A percentile compares a stretch with the other conserved stretches of the same genome.
These are phyloP conservation scores for Dillenia suffruticosa DNA, from an alignment of 164 flowering plant genomes.

Conservation along the genomic window DNA sequence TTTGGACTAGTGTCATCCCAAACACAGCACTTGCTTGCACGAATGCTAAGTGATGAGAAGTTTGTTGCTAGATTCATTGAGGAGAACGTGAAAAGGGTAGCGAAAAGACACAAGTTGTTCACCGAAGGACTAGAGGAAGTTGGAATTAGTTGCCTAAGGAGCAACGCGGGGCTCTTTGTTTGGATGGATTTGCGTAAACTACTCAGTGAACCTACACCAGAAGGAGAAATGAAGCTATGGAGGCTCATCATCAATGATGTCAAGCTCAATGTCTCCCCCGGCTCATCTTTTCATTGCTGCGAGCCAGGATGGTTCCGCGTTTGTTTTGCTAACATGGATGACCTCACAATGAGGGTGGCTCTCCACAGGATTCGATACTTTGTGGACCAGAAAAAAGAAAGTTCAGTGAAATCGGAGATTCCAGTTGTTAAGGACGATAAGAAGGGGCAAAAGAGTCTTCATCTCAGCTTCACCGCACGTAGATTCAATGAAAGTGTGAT, in stretches of 20 bases:
- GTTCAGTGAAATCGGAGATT: not conserved
- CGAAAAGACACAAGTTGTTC: constrained; percentile 14
- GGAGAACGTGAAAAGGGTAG: constrained; percentile 29
- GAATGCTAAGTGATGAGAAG: constrained; percentile 35
- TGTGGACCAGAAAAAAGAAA: constrained; percentile 8
- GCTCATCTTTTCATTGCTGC: constrained; percentile 40
- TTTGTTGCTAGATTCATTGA: constrained; percentile 23
- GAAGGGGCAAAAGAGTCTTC: constrained; percentile 12
- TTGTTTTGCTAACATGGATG: constrained; percentile 57
- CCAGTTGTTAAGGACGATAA: not conserved
- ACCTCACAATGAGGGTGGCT: constrained; percentile 35
- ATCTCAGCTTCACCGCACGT: constrained; percentile 25
- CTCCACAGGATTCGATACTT: constrained; percentile 31
- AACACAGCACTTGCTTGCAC: constrained; percentile 34
- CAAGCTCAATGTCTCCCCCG: constrained; percentile 57
- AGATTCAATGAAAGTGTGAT: constrained; percentile 19
- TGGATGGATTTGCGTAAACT: constrained; percentile 48
- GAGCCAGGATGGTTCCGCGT: constrained; percentile 67
- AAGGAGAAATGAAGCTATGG: constrained; percentile 43
- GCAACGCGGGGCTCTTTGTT: constrained; percentile 42
- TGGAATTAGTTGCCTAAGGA: constrained; percentile 23
- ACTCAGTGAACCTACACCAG: constrained; percentile 25
- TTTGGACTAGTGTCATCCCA: constrained; percentile 47
- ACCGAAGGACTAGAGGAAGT: constrained; percentile 23
- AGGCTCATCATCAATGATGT: constrained; percentile 36